Conservation (phyloP, 768 basidiomycete species). For the Termitomyces sp. region DNA sequence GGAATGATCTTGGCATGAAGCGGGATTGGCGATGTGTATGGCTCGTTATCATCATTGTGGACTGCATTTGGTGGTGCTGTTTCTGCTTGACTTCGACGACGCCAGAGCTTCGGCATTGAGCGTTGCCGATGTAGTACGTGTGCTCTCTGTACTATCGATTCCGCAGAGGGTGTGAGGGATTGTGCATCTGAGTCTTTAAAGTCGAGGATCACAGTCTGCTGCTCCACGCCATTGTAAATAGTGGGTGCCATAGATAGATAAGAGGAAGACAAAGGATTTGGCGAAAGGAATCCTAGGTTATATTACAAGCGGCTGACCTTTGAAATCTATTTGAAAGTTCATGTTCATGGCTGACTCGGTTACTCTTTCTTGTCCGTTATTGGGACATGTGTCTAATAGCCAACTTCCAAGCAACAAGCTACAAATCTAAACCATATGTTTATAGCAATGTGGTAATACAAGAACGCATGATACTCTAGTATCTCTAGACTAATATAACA, state of each 20-base stretch:
- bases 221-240: neutral
- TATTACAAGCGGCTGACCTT: constrained; percentile 4
- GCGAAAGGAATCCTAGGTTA: neutral
- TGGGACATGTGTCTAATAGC: no score
- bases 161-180: neutral
- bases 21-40: constrained; percentile 11
- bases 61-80: neutral
- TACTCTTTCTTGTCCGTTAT: no score
- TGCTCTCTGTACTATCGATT: neutral
- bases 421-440: no score
- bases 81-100: constrained; percentile 6
- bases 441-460: neutral
- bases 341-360: neutral
- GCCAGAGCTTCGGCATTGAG: neutral
- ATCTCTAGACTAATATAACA: neutral
- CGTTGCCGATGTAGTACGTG: neutral
- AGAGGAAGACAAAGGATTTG: neutral
- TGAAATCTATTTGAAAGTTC: neutral
- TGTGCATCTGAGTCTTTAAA: neutral
- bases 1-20: constrained; percentile 20
- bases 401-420: no score
- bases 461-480: neutral
- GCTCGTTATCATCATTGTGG: neutral
- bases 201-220: neutral
- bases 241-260: constrained; percentile 7